These are phyloP conservation scores for Gossypium sturtianum DNA, from an alignment of 345 rosid species.

Conservation along the genomic window DNA sequence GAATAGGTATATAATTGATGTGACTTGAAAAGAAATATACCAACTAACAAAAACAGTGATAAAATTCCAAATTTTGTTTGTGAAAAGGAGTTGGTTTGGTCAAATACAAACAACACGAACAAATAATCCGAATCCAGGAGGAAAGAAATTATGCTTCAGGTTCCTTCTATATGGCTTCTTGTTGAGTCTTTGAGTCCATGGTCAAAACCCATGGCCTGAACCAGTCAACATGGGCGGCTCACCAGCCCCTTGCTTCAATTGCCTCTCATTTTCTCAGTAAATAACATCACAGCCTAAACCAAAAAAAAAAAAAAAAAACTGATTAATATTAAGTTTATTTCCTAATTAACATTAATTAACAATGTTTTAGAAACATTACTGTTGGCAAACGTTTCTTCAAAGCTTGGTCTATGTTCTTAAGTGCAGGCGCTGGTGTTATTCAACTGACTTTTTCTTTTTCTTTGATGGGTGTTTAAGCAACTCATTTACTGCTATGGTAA, in stretches of 20 bases:
- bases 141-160: background rate
- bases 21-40: background rate
- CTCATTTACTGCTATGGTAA: background rate
- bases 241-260: conserved; percentile 2
- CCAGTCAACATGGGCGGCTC: conserved; percentile 38
- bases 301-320: background rate
- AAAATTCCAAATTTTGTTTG: background rate
- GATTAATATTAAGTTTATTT: background rate
- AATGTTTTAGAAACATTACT: background rate
- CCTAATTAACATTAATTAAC: background rate
- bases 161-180: background rate
- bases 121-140: background rate
- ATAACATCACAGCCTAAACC: background rate
- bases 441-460: conserved; percentile 21
- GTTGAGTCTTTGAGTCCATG: background rate
- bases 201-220: conserved; percentile 13
- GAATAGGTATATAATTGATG: too few relatives aligned
- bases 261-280: conserved; percentile 4
- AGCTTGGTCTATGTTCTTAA: conserved; percentile 2
- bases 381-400: conserved; percentile 13
- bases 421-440: conserved; percentile 16
- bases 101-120: background rate
- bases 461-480: conserved; percentile 13
- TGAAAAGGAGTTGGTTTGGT: background rate
- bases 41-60: background rate